Evolutionary conservation across 2,329 filamentous ascomycete species (phyloP).

Genomic region (Fusarium sp.): DNA sequence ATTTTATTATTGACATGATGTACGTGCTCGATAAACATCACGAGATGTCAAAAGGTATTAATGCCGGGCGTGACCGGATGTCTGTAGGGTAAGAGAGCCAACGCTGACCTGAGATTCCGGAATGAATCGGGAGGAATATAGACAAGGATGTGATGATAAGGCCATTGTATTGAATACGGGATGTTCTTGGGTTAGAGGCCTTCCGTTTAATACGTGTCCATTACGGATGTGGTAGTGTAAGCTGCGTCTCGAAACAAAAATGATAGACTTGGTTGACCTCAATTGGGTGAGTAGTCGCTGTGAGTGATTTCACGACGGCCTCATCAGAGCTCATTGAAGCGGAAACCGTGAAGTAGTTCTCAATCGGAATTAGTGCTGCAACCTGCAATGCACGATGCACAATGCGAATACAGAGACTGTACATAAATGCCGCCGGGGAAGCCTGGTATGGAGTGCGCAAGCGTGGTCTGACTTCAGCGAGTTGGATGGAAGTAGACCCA

Average conservation of each 20-base stretch:
- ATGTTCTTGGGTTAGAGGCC: conserved; percentile 6
- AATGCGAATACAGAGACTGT: conserved; percentile 19
- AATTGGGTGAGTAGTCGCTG: conserved; percentile 12
- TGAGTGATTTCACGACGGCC: conserved; percentile 1
- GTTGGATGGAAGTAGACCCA: conserved; percentile 34
- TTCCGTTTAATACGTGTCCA: conserved; percentile 5
- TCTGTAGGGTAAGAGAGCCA: conserved; percentile 29
- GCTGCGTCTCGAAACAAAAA: conserved; percentile 2
- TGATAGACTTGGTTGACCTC: not conserved
- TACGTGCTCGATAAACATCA: not conserved
- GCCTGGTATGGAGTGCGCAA: conserved; percentile 31
- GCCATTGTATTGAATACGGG: conserved; percentile 1
- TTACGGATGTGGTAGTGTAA: not conserved
- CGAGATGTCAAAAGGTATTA: conserved; percentile 6
- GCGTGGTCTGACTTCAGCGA: conserved; percentile 40
- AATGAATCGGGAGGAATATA: conserved; percentile 38
- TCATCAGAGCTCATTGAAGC: conserved; percentile 2
- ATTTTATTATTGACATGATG: not conserved
- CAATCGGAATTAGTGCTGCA: conserved; percentile 5
- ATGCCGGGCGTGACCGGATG: not conserved
- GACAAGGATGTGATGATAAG: conserved; percentile 11
- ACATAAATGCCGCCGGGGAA: conserved; percentile 30
- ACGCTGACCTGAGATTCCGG: conserved; percentile 31
- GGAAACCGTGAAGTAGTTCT: not conserved
- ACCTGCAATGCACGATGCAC: conserved; percentile 26